Conservation (phyloP, 441 rosid species). For the Melastoma candidum region DNA sequence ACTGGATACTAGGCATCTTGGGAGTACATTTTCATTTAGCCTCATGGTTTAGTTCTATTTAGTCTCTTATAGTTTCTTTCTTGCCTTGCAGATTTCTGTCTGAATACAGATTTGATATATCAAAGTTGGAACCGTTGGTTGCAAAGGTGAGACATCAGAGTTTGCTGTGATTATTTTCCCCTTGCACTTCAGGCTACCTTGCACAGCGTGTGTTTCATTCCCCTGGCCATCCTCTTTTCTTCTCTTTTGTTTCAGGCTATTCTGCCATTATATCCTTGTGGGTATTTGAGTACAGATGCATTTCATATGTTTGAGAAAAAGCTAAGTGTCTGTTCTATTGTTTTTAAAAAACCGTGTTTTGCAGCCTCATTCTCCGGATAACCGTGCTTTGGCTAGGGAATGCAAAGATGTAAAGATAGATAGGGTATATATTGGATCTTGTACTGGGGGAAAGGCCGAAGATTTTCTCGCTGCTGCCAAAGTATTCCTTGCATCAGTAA, state of each 20-base stretch:
- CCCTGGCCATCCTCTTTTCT: no score
- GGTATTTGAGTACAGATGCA: no score
- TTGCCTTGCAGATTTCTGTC: conserved; percentile 49
- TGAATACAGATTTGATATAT: conserved; percentile 74
- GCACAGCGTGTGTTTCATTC: no score
- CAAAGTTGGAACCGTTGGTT: conserved; percentile 91
- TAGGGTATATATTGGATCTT: conserved; percentile 94
- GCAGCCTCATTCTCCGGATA: conserved; percentile 99
- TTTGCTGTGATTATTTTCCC: no score
- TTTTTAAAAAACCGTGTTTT: conserved; percentile 2
- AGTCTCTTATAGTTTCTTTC: background rate
- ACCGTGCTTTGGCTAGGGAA: conserved; percentile 94
- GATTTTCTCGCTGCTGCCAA: conserved; percentile 93
- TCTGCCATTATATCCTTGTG: no score
- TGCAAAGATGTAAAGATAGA: conserved; percentile 97
- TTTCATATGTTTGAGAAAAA: no score
- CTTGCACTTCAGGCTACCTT: no score
- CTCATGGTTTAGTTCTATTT: background rate
- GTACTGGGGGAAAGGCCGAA: conserved; percentile 97
- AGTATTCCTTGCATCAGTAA: conserved; percentile 73
- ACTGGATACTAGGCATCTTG: conserved; percentile 6
- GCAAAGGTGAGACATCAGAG: conserved; percentile 56
- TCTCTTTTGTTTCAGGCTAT: no score
- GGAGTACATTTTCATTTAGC: background rate
- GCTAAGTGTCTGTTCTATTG: background rate